These are phyloP conservation scores for Trichophyton benhamiae DNA, from an alignment of 2,329 filamentous ascomycete species.

Conservation along the genomic window DNA sequence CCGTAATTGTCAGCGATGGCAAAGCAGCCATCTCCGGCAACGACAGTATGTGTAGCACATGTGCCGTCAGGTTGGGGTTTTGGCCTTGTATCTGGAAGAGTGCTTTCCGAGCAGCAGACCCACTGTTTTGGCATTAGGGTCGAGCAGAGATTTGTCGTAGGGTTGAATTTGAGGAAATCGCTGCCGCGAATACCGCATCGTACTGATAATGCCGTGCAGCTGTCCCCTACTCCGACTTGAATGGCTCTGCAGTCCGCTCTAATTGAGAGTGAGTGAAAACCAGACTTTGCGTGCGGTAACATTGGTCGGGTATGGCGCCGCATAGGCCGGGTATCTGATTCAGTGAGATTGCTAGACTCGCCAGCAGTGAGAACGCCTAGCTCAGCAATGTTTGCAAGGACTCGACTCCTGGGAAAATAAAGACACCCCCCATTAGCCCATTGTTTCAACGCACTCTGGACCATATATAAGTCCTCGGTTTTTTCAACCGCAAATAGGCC, in stretches of 20 bases:
- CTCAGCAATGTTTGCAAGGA: neutral
- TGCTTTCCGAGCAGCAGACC: constrained; percentile 28
- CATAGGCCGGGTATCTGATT: neutral
- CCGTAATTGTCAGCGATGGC: constrained; percentile 30
- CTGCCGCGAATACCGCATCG: constrained; percentile 2
- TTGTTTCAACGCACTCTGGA: neutral
- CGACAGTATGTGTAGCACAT: constrained; percentile 29
- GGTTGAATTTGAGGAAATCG: constrained; percentile 16
- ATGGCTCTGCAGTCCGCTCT: constrained; percentile 8
- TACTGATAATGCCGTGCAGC: neutral
- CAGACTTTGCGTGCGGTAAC: neutral
- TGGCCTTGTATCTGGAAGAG: constrained; percentile 25
- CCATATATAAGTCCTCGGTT: neutral
- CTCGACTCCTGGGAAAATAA: neutral
- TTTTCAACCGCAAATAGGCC: neutral
- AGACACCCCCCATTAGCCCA: neutral
- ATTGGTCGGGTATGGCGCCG: neutral
- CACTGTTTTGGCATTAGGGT: constrained; percentile 23
- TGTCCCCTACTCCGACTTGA: constrained; percentile 11
- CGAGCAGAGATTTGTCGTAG: constrained; percentile 16
- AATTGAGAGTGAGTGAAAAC: neutral
- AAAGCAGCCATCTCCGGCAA: constrained; percentile 26
- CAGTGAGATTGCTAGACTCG: neutral
- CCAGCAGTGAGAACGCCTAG: neutral
- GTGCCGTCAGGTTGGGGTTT: constrained; percentile 25